Conservation (phyloP, 179 eudicot genomes). For the Sideroxylon spinosum region DNA sequence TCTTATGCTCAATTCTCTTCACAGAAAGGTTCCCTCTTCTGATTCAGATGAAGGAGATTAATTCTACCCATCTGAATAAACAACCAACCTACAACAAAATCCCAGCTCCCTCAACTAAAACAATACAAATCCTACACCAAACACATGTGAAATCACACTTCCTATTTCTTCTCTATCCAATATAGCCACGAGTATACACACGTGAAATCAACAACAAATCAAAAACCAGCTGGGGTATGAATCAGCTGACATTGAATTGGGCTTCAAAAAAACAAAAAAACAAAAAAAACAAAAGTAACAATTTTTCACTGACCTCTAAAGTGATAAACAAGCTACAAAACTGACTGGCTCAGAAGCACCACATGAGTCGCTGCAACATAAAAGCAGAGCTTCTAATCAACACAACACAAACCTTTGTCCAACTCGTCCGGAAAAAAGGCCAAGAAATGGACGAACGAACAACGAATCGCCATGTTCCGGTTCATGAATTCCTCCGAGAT, state of each 20-base stretch:
- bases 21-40: not conserved
- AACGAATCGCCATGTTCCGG: too few species aligned
- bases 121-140: conserved; percentile 8
- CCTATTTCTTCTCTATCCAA: not conserved
- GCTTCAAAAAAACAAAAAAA: too few species aligned
- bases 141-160: conserved; percentile 13
- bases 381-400: not conserved
- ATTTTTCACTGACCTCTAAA: not conserved
- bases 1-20: not conserved
- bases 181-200: not conserved
- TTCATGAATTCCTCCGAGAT: too few species aligned
- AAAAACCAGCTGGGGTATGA: not conserved
- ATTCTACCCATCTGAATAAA: not conserved
- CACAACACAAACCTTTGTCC: not conserved
- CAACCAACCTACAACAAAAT: not conserved
- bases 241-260: too few species aligned
- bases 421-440: not conserved
- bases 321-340: not conserved
- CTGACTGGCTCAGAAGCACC: not conserved
- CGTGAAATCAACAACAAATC: not conserved
- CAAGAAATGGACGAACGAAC: not conserved
- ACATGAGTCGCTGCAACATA: not conserved
- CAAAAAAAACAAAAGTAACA: not conserved
- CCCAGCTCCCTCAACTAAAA: not conserved
- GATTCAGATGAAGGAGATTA: not conserved